Conservation (phyloP, 441 rosid genomes). For the Raphanus hybrid region DNA sequence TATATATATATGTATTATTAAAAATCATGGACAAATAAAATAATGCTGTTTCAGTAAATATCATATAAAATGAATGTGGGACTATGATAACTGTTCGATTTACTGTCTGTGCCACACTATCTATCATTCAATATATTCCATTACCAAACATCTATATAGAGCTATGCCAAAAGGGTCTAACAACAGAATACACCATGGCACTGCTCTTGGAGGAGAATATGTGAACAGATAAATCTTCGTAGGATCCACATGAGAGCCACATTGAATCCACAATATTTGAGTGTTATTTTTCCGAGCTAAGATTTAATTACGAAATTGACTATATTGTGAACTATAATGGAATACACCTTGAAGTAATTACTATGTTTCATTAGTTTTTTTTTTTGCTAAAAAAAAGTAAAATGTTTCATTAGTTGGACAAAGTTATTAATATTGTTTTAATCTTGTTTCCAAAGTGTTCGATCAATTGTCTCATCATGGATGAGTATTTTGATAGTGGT, state of each 20-base stretch:
- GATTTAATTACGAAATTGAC: slow-evolving; percentile 27
- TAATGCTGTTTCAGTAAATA: not conserved
- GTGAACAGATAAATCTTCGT: slow-evolving; percentile 8
- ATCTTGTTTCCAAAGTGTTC: not conserved
- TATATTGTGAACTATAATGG: slow-evolving; percentile 26
- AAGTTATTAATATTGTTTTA: not conserved
- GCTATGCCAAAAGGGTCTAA: not conserved
- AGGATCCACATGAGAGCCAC: slow-evolving; percentile 22
- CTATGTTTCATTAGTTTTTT: too few species aligned
- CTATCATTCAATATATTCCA: not conserved
- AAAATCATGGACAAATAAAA: not conserved
- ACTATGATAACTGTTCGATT: not conserved
- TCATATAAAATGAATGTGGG: not conserved
- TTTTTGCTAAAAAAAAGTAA: too few species aligned
- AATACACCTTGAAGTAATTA: slow-evolving; percentile 22
- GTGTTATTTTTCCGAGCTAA: slow-evolving; percentile 3
- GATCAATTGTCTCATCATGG: slow-evolving; percentile 16
- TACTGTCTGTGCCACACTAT: slow-evolving; percentile 4
- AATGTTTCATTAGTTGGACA: slow-evolving; percentile 5
- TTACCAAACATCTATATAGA: not conserved
- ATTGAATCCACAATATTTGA: slow-evolving; percentile 27
- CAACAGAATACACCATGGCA: slow-evolving; percentile 9
- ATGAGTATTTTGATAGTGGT: not conserved
- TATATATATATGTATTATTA: too few species aligned
- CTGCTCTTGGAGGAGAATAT: slow-evolving; percentile 17